A percentile compares a stretch with the other conserved stretches of the same genome.
Conservation (phyloP, 176 grass and related monocot species). For the Pharus latifolius region DNA sequence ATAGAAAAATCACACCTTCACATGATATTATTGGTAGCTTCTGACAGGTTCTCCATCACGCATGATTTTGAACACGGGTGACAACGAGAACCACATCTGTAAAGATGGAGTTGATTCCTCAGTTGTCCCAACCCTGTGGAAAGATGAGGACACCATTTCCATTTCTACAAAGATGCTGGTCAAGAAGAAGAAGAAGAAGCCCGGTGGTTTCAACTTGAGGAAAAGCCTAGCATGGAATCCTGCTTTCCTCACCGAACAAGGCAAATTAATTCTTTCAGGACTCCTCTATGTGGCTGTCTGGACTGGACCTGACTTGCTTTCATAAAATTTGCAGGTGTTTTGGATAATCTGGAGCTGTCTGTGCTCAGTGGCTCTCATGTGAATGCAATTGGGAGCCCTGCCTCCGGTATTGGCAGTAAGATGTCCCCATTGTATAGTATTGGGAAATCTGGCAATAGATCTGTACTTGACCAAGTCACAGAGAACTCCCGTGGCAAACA, state of each 20-base stretch:
- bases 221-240: slow-evolving; percentile 95
- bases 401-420: not conserved
- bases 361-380: slow-evolving; percentile 48
- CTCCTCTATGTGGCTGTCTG: not conserved
- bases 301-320: not conserved
- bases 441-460: slow-evolving; percentile 18
- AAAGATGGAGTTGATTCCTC: not conserved
- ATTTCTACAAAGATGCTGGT: too few species aligned
- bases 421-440: slow-evolving; percentile 4
- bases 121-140: not conserved
- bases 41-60: not conserved
- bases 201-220: slow-evolving; percentile 53
- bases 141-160: not conserved
- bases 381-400: slow-evolving; percentile 17
- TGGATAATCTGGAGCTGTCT: slow-evolving; percentile 67
- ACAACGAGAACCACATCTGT: slow-evolving; percentile 41
- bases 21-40: not conserved
- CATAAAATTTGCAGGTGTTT: slow-evolving; percentile 43
- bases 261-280: not conserved
- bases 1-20: too few species aligned
- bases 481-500: slow-evolving; percentile 30
- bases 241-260: slow-evolving; percentile 81
- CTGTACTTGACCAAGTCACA: not conserved
- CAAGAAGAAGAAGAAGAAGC: slow-evolving; percentile 29
- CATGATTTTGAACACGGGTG: not conserved